Evolutionary conservation across 2,329 filamentous ascomycete species (phyloP).

Genomic region (Ophiostoma piceae): DNA sequence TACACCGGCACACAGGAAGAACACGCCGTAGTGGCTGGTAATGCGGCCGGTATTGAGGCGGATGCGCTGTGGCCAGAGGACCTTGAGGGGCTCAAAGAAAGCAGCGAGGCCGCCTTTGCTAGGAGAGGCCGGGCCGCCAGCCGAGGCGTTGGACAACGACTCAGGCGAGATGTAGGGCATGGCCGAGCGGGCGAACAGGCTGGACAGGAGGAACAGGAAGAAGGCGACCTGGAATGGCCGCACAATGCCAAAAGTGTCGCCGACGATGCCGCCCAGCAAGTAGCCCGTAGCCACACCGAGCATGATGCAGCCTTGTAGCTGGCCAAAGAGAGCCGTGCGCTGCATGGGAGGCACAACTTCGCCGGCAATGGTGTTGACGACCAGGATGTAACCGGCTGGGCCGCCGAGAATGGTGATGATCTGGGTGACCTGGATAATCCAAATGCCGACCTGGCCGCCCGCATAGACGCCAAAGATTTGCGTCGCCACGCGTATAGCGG

Average conservation of each 20-base stretch:
- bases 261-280: slow-evolving; percentile 57
- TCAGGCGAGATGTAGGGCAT: slow-evolving; percentile 49
- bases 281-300: slow-evolving; percentile 57
- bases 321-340: slow-evolving; percentile 60
- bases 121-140: slow-evolving; percentile 52
- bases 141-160: slow-evolving; percentile 42
- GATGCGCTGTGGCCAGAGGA: slow-evolving; percentile 56
- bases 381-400: slow-evolving; percentile 52
- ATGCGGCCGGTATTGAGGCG: slow-evolving; percentile 46
- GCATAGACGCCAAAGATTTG: slow-evolving; percentile 61
- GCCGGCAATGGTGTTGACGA: slow-evolving; percentile 62
- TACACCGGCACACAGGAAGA: slow-evolving; percentile 60
- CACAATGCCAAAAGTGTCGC: slow-evolving; percentile 57
- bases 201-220: slow-evolving; percentile 47
- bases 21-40: slow-evolving; percentile 54
- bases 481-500: slow-evolving; percentile 56
- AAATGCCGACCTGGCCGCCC: slow-evolving; percentile 58
- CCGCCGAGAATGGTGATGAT: slow-evolving; percentile 64
- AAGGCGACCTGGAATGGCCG: slow-evolving; percentile 62
- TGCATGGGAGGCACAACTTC: slow-evolving; percentile 56
- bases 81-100: slow-evolving; percentile 59
- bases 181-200: slow-evolving; percentile 39
- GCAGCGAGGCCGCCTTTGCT: slow-evolving; percentile 40
- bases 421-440: slow-evolving; percentile 63
- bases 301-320: slow-evolving; percentile 62